Base-by-base conservation (phyloP, 805 yeast genomes). In the Wickerhamiella parazyma region DNA sequence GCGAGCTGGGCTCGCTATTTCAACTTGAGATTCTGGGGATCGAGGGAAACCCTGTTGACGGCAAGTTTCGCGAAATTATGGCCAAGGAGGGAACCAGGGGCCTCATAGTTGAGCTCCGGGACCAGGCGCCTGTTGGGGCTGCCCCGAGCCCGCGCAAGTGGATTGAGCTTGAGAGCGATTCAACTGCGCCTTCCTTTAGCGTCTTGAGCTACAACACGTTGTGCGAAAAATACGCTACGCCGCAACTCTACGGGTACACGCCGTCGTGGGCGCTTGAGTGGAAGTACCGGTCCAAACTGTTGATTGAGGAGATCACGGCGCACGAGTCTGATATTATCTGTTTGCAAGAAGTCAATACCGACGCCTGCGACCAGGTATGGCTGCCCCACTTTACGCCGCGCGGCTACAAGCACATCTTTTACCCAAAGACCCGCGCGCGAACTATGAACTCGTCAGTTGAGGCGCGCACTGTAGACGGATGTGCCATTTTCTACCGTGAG, bases 231-330 rank as follows among this genome's bases (percentile, higher is more conserved):
- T 89, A 89, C 65, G 96, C 97, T 2, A 85, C 95, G 3, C 73
- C 91, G 17, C 80, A 77, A 59, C 71, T 89, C 80, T 91, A 84
- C 62, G 89, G 82, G 55, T 89, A 83, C 59, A 86, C 97, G 1
- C 97, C 97, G 18, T 76, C 94, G 1, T 91, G 98, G 97, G 99
- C 97, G 2, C 71, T 91, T 49, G 75, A 77, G 42, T 89, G 97
- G 97, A 81, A 81, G 10, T 86, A 79, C 63, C 80, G 99, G 62
- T 75, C 80, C 56, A 78, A 81, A 48, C 67, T 75, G 33, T 69
- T 91, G 50, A 75, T 77, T 45, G 75, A 80, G 49, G 94, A 91
- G 60, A 70, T 91, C 12, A 55, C 77, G 36, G 67, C 69, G 10
- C 71, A 67, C 50, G 70, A 73, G 45, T 72, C 87, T 20, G 96